Base-by-base conservation (phyloP, 164 flowering plant species). In the Akebia trifoliata region DNA sequence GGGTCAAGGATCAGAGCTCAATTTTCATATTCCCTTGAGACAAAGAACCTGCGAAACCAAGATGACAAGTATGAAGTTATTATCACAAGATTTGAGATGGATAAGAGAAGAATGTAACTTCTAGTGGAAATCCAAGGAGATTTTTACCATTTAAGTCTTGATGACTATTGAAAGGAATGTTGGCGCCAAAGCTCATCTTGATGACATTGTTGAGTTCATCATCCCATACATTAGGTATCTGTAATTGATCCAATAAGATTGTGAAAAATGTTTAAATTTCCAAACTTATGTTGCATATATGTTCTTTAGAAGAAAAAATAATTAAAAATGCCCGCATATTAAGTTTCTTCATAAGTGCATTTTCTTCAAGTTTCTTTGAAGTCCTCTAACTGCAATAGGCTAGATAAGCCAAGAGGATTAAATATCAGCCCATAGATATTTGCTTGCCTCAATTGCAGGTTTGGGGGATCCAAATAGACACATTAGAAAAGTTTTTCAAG, bases 181-280 rank as follows among this genome's bases (percentile, higher is more conserved):
- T 65, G 12, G 73, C 39, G 36, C 67, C 78, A 34, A 75, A 75
- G 55, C 77, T 75, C 88, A 83, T 80, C 69, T 83, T 92, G 60
- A 85, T 70, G 56, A 78, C 81, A 61, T 80, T 83, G 71, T 86
- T 76, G 36, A 86, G 87, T 65, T 90, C 94, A 62, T 83, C 85
- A 36, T 91, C 94, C 97, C 97, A 91, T 17, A 39, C 70, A 71
- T 67, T 76, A 1, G 81, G 68, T 57, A 77, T 66, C 97, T 87
- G 74, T 31, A 28, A 26, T 15, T 29, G 54, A 38, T 34, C 26
- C 24, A 34, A 45, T 37, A 26, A 37, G 22, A 25, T 8, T 5
- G 4, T n/a, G 45, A 25, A 21, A 20, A 12, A 30, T 17, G 4
- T 21, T 4, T 18, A 14, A 17, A 50, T 4, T 0, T 29, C 17